phyloP scores from a whole-genome alignment of 129 eudicot species.

The Centrapalus pauciflorus region DNA sequence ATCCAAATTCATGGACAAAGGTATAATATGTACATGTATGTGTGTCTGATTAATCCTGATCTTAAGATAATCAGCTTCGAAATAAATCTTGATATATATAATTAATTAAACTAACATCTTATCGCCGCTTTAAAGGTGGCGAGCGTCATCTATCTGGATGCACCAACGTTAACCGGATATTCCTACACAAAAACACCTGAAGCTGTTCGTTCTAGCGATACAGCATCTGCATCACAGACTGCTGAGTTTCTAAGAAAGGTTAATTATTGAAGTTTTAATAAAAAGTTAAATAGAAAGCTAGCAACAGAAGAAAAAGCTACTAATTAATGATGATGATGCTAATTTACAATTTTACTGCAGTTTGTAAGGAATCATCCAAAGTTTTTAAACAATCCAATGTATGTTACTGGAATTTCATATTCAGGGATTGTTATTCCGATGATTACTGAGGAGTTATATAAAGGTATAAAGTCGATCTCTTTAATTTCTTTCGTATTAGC shows the following conservation, averaged over 20 bases:
- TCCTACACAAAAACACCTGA: slow-evolving; percentile 27
- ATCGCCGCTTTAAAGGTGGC: slow-evolving; percentile 19
- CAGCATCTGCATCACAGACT: slow-evolving; percentile 19
- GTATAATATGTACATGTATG: neutral
- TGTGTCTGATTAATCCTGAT: neutral
- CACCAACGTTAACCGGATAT: slow-evolving; percentile 31
- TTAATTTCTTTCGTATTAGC: too few species aligned
- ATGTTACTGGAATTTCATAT: slow-evolving; percentile 20
- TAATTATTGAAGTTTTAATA: neutral
- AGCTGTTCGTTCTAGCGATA: slow-evolving; percentile 16
- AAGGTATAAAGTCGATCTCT: neutral
- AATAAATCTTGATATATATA: neutral
- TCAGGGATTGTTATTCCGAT: slow-evolving; percentile 23
- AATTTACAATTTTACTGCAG: slow-evolving; percentile 1
- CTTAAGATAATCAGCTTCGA: neutral
- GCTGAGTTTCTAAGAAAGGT: slow-evolving; percentile 38
- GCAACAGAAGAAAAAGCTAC: neutral
- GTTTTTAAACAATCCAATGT: slow-evolving; percentile 26
- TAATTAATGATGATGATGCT: neutral
- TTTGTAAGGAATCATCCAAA: slow-evolving; percentile 23
- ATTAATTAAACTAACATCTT: neutral
- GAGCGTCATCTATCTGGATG: slow-evolving; percentile 32
- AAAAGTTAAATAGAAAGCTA: neutral
- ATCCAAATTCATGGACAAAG: slow-evolving; percentile 29
- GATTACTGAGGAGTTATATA: slow-evolving; percentile 11